Base-by-base conservation (phyloP, 306 rosid genomes). In the Parietaria judaica region DNA sequence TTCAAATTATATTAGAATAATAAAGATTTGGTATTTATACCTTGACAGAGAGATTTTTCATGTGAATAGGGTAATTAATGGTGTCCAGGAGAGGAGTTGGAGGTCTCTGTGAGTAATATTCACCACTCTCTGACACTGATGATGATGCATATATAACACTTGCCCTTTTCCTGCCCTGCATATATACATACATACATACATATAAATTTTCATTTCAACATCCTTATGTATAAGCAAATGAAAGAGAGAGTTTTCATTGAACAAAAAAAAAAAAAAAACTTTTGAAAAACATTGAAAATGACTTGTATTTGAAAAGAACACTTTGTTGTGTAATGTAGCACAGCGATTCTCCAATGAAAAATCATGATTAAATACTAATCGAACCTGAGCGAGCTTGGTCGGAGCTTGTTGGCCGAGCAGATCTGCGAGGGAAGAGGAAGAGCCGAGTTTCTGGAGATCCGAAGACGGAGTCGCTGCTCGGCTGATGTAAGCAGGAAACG, bases 81-180 rank as follows among this genome's bases (percentile, higher is more conserved):
- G 99, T 94, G 72, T 94, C 99, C 65, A 94, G 60, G 11, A 94
- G 76, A 53, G 99, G 97, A 65, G 99, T 94, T 37, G 95, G 94
- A 7, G 95, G 99, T 67, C 95, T 82, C 47, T 79, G 83, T 3
- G 95, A 79, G 50, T 81, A 71, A 62, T 84, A 94, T 56, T 89
- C 97, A 2, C 71, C 97, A 1, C 13, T 81, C 58, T 84, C 97
- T 47, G 99, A 79, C 55, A 82, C 97, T 47, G 99, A 79, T 11
- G 84, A 78, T 64, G 99, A 84, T 52, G 97, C 95, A 79, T 65
- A 67, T 38, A 88, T 69, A 72, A 82, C 80, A 78, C 51, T 39
- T 63, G 74, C 49, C 79, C 63, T 79, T 76, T 78, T 86, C 80
- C 68, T 81, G 37, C 66, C 78, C 94, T 90, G 68, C 51, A 54